Base-by-base conservation (phyloP, 106 monocot genomes). In the Dendrobium catenatum region DNA sequence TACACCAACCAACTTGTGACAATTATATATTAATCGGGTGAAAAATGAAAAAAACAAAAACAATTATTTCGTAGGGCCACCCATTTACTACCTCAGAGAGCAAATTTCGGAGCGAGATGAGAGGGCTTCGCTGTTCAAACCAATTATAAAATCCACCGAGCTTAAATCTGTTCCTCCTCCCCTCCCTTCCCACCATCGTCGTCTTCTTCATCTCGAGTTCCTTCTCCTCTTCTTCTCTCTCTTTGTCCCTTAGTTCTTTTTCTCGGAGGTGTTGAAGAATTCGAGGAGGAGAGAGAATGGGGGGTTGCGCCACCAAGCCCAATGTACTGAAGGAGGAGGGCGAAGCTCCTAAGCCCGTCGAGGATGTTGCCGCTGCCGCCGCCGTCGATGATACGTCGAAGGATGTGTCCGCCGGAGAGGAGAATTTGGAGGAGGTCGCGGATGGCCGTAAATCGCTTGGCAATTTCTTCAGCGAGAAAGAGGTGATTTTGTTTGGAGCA, bases 231-330 rank as follows among this genome's bases (percentile, higher is more conserved):
- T 46, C 8, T 5, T 76, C 46, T 75, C 44, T 75, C 43, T 37
- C n/a, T 17, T 29, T 16, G 1, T 26, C 79, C 17, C 15, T 64
- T 42, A 51, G 51, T 51, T 67, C 31, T 46, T 22, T 8, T 43
- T 70, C 72, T 31, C 46, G 15, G 22, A 44, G 5, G 17, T 44
- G 24, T 4, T 27, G 5, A 10, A 26, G 9, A 7, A 0, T 64
- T 22, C 16, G 20, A 74, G 6, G 27, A 11, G 48, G 46, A 82
- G 59, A 66, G 77, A 76, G 43, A 41, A 81, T 82, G 82, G 82
- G 82, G 27, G 82, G 76, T 19, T 82, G 82, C 66, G 82, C 77
- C 16, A 47, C 82, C 46, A 82, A 82, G 82, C 82, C 82, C 18
- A 20, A 4, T 17, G 76, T 11, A 1, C 8, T 77, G 73, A 59